These are phyloP conservation scores for Vigna reflexopilosa DNA, from an alignment of 306 rosid genomes.

Conservation along the genomic window DNA sequence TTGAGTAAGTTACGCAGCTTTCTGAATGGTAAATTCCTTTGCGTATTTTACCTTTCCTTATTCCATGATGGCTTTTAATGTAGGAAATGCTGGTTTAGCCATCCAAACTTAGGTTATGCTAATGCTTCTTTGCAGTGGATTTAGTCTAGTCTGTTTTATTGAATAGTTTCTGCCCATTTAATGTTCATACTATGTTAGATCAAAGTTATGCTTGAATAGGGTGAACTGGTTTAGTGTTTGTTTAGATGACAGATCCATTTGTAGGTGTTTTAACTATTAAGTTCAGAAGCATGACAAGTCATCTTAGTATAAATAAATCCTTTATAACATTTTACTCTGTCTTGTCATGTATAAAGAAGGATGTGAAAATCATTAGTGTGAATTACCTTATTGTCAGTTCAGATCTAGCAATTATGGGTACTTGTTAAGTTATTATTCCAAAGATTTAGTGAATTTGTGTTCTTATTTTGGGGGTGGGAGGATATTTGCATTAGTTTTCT, in stretches of 20 bases:
- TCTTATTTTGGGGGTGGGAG: too few species aligned
- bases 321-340: background rate
- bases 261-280: constrained; percentile 2
- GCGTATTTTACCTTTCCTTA: constrained; percentile 28
- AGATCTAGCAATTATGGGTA: constrained; percentile 1
- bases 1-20: constrained; percentile 46
- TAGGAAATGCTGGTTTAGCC: constrained; percentile 27
- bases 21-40: constrained; percentile 40
- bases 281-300: constrained; percentile 7
- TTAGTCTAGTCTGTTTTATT: constrained; percentile 26
- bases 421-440: background rate
- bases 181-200: background rate
- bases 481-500: too few species aligned
- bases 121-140: background rate
- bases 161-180: constrained; percentile 27
- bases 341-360: constrained; percentile 13
- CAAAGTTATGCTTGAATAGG: constrained; percentile 25
- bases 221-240: constrained; percentile 3
- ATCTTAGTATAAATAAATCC: background rate
- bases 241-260: background rate
- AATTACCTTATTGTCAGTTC: background rate
- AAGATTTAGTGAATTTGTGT: background rate
- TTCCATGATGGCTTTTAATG: constrained; percentile 31
- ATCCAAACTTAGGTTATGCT: constrained; percentile 29
- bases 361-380: background rate